Base-by-base conservation (phyloP, 129 eudicot genomes). In the Calendula officinalis region DNA sequence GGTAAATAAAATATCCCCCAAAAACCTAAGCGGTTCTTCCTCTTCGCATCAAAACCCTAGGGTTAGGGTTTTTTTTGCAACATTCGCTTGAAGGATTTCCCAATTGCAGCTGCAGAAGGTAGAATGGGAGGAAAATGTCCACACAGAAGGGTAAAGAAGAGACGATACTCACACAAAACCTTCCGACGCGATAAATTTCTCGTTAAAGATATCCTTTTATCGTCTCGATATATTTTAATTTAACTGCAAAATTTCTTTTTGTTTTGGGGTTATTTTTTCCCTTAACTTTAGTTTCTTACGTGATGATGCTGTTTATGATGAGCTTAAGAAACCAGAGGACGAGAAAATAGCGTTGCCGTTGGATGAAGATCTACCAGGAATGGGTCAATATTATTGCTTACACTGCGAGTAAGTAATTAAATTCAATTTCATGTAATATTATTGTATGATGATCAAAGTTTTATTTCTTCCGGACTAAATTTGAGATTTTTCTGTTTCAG, bases 61-160 rank as follows among this genome's bases (percentile, higher is more conserved):
- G 6, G 4, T 35, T 73, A 78, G 82, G 78, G 78, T 61, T 72
- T 6, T 6, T 46, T 35, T 60, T 38, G 15, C 33, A 34, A 6
- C 5, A 32, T 3, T 4, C 1, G 27, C 37, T 38, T 8, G 15
- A 46, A 64, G 36, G 3, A 0, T 34, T 42, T 2, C 40, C 43
- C 56, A 16, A 55, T 16, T 41, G 56, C 72, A 60, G 50, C 62
- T 8, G 38, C 44, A 22, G 41, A 61, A 44, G 8, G 30, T n/a
- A 48, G 37, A 62, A 89, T 89, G 95, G 97, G 97, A 40, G 97
- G 97, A 34, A 89, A 89, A 47, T 89, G 95, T 53, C 97, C 95
- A 4, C 90, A 83, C 73, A 76, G 97, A 69, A 76, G 78, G 38
- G 86, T 83, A 37, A 83, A 86, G 78, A 83, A 89, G 75, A 77